Evolutionary conservation across 108 stramenopile species (phyloP), one percentile per base, ranked within the genome.

Genomic region (Fragilaria radians): DNA sequence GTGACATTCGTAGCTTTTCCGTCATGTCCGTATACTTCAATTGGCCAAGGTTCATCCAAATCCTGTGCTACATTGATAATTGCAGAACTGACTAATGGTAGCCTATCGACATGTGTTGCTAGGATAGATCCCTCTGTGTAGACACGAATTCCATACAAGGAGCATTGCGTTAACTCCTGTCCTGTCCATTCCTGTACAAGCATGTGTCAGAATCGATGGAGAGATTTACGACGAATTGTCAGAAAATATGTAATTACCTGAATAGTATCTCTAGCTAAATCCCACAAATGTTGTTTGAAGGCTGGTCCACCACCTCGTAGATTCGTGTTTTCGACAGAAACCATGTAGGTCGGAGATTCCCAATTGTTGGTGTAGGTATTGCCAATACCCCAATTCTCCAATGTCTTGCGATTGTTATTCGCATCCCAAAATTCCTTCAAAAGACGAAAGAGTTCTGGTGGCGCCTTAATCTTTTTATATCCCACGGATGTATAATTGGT

Each of bases 131-230:
- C 83, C 24, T 59, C 72, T 21, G 62, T 68, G 67, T 92, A 95
- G 17, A 86, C 54, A 9, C 93, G 82, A 33, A 93, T 74, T 0
- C 95, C 95, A 61, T 91, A 94, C 46, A 90, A 61, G 3, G 85
- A 72, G 65, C 84, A 83, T 49, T 86, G 69, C 26, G 78, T 82
- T 56, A 90, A 63, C 31, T 87, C 82, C 52, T 89, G 66, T 17
- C 92, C 92, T 0, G 93, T 87, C 96, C 96, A 93, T 32, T 86
- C 91, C 31, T 88, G 46, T 75, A n/a, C n/a, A n/a, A n/a, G n/a
- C n/a, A n/a, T n/a, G n/a, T n/a, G n/a, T n/a, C n/a, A n/a, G n/a
- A n/a, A n/a, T n/a, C n/a, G n/a, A n/a, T n/a, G n/a, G n/a, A n/a
- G n/a, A n/a, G n/a, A n/a, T n/a, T n/a, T n/a, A n/a, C n/a, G n/a